phyloP scores from a whole-genome alignment of 2,329 filamentous ascomycete species.

The Lecanoromycetidae sp. region DNA sequence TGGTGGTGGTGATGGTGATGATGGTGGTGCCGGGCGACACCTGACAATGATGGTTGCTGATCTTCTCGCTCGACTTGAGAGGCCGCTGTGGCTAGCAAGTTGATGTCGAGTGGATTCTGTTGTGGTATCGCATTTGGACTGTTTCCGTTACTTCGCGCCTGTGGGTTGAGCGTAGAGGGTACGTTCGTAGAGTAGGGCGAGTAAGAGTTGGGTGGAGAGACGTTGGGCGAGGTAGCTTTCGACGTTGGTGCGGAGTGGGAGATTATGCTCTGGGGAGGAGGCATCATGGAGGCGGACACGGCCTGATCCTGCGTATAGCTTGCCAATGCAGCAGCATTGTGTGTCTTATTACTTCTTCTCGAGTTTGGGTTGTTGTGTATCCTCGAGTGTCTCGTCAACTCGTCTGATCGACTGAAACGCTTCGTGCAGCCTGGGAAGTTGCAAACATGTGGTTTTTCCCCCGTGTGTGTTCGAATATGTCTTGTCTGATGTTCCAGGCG shows the following conservation, averaged over 20 bases:
- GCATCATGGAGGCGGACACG: constrained; percentile 60
- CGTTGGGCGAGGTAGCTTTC: constrained; percentile 80
- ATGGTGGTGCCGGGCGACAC: constrained; percentile 23
- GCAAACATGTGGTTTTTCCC: constrained; percentile 96
- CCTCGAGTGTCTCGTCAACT: constrained; percentile 89
- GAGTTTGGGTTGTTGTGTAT: constrained; percentile 99
- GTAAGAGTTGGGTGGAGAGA: constrained; percentile 87
- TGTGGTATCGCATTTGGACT: constrained; percentile 13
- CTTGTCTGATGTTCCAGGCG: constrained; percentile 85
- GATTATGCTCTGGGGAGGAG: constrained; percentile 57
- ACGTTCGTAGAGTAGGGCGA: constrained; percentile 47
- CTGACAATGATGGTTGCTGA: constrained; percentile 32
- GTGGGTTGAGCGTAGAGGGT: constrained; percentile 46
- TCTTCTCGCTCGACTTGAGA: constrained; percentile 55
- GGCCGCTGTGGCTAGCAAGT: constrained; percentile 56
- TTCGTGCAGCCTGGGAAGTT: constrained; percentile 92
- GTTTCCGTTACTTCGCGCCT: constrained; percentile 27
- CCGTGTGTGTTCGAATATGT: constrained; percentile 94
- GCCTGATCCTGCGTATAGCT: constrained; percentile 36
- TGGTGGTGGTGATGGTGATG: constrained; percentile 35
- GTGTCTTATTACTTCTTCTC: constrained; percentile 75
- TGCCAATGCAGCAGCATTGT: constrained; percentile 45
- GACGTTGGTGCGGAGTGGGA: constrained; percentile 83
- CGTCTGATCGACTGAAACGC: constrained; percentile 91
- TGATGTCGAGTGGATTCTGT: constrained; percentile 41